phyloP scores from a whole-genome alignment of 176 grass and related monocot species.

The Dendrocalamus sinicus region DNA sequence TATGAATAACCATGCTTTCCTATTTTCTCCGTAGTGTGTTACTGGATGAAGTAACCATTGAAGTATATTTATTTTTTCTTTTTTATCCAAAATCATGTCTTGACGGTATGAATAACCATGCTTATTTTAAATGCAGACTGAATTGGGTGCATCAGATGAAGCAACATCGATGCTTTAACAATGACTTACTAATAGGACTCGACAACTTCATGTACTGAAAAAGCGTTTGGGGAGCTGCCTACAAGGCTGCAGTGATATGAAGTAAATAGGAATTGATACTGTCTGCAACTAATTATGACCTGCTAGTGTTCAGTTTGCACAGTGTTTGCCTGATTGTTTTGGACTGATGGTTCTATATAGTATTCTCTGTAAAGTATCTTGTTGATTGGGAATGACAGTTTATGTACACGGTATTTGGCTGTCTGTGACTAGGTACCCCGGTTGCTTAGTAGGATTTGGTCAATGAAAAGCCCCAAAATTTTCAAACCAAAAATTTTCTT shows the following conservation, averaged over 20 bases:
- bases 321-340: constrained; percentile 23
- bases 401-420: background rate
- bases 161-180: constrained; percentile 57
- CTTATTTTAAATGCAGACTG: constrained; percentile 53
- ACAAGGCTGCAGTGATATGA: background rate
- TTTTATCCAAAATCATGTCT: constrained; percentile 28
- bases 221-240: background rate
- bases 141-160: constrained; percentile 56
- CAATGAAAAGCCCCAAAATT: too few species aligned
- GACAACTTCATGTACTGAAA: constrained; percentile 55
- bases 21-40: background rate
- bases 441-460: background rate
- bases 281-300: constrained; percentile 18
- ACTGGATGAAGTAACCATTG: background rate
- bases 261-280: constrained; percentile 38
- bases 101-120: constrained; percentile 22
- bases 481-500: too few species aligned
- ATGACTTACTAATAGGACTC: constrained; percentile 56
- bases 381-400: background rate
- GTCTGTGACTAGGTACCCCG: background rate
- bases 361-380: constrained; percentile 32
- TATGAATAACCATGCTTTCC: constrained; percentile 20
- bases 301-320: constrained; percentile 40
- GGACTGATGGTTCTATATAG: constrained; percentile 27
- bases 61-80: background rate